A percentile compares a stretch with the other conserved stretches of the same genome.
Evolutionary conservation across 2,329 filamentous ascomycete genomes (phyloP).

Genomic region (Thelonectria olida): DNA sequence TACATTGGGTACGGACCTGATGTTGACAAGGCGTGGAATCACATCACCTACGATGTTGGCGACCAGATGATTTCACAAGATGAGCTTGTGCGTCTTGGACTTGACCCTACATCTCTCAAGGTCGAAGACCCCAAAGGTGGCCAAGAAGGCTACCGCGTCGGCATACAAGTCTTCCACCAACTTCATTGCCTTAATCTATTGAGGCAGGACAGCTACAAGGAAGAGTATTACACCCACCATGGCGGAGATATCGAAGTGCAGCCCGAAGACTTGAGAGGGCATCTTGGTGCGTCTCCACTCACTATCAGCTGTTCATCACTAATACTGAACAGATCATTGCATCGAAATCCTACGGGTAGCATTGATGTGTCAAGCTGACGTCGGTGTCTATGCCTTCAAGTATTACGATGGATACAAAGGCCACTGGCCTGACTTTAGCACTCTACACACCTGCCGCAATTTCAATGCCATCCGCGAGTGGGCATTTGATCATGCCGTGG

Average conservation of each 20-base stretch:
- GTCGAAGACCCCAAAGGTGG: slow-evolving; percentile 65
- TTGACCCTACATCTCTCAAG: slow-evolving; percentile 63
- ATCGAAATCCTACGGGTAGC: slow-evolving; percentile 57
- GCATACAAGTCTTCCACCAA: slow-evolving; percentile 65
- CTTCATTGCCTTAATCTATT: slow-evolving; percentile 61
- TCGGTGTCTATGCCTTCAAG: slow-evolving; percentile 64
- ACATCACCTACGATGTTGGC: slow-evolving; percentile 60
- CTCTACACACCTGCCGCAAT: slow-evolving; percentile 62
- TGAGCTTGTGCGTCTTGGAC: slow-evolving; percentile 62
- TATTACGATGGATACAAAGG: slow-evolving; percentile 56
- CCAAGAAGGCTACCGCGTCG: slow-evolving; percentile 66
- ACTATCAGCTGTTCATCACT: neutral
- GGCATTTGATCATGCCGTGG: slow-evolving; percentile 61
- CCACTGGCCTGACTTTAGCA: slow-evolving; percentile 65
- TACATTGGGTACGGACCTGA: slow-evolving; percentile 65
- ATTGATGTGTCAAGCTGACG: slow-evolving; percentile 64
- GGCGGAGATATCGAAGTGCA: slow-evolving; percentile 59
- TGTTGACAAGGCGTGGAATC: slow-evolving; percentile 67
- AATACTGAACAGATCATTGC: slow-evolving; percentile 27
- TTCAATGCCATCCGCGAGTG: slow-evolving; percentile 61
- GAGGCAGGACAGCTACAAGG: slow-evolving; percentile 58
- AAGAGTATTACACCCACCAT: slow-evolving; percentile 57
- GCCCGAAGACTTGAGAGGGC: slow-evolving; percentile 26
- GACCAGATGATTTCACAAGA: slow-evolving; percentile 67
- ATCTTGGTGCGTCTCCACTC: slow-evolving; percentile 21